Evolutionary conservation across 2,329 filamentous ascomycete species (phyloP).

Genomic region (Myrmaecium sp.): DNA sequence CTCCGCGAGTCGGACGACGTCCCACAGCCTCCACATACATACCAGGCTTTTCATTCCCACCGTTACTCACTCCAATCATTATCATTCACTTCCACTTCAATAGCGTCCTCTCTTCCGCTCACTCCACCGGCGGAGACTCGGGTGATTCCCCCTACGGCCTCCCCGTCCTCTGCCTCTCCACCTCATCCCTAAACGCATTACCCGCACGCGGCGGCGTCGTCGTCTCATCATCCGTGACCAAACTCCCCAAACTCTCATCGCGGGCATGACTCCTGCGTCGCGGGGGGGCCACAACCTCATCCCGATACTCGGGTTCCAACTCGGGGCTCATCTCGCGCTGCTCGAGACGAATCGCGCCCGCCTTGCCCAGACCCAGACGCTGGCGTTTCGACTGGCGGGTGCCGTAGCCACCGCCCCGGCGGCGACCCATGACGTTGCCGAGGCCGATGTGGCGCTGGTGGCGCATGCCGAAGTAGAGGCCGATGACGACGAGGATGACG

Average conservation of each 20-base stretch:
- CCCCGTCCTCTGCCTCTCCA: conserved; percentile 22
- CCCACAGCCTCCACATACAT: no score
- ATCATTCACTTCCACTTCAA: no score
- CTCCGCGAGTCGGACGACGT: no score
- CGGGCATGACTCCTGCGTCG: conserved; percentile 6
- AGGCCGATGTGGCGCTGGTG: conserved; percentile 21
- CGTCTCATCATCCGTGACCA: conserved; percentile 15
- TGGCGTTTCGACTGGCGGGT: conserved; percentile 18
- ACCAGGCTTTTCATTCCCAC: no score
- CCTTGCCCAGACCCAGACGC: conserved; percentile 15
- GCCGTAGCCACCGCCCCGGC: conserved; percentile 20
- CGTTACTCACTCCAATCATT: no score
- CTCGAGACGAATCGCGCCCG: conserved; percentile 14
- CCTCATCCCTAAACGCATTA: conserved; percentile 20
- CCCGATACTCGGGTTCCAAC: conserved; percentile 6
- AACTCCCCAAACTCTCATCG: conserved; percentile 12
- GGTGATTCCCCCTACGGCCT: no score
- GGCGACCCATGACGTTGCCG: conserved; percentile 18
- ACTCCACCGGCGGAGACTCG: no score
- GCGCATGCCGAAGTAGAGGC: conserved; percentile 24
- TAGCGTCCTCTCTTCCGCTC: no score
- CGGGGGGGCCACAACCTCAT: conserved; percentile 3
- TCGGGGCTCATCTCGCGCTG: conserved; percentile 10
- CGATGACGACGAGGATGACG: conserved; percentile 19
- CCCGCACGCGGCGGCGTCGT: conserved; percentile 8